Percentiles rank a stretch among this genome's conserved stretches.
phyloP scores from a whole-genome alignment of 1,284 basidiomycete species.

The Trichosporon inkin region DNA sequence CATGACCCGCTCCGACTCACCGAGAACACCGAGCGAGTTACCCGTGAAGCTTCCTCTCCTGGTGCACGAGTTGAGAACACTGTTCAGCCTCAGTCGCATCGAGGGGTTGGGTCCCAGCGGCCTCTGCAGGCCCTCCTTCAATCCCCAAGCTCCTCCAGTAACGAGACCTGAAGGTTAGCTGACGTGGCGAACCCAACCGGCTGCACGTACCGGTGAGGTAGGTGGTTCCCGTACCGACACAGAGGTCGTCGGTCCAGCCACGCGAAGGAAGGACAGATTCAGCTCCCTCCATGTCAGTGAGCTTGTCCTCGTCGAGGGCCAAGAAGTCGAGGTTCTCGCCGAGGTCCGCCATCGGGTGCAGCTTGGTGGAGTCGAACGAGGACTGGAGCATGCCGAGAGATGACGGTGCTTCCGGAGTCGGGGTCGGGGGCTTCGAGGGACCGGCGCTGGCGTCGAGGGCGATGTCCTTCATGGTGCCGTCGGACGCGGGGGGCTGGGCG shows the following conservation, averaged over 20 bases:
- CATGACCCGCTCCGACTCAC: constrained; percentile 53
- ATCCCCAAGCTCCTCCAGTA: constrained; percentile 89
- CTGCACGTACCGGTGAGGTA: constrained; percentile 84
- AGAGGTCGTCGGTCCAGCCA: constrained; percentile 98
- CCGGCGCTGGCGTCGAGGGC: constrained; percentile 13
- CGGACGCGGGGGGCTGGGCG: constrained; percentile 19
- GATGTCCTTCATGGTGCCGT: constrained; percentile 4
- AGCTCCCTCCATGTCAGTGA: constrained; percentile 76
- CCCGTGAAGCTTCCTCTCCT: constrained; percentile 95
- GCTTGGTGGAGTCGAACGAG: constrained; percentile 78
- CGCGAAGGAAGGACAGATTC: constrained; percentile 82
- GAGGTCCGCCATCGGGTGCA: constrained; percentile 84
- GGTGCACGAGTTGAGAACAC: constrained; percentile 92
- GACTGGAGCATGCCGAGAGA: constrained; percentile 77
- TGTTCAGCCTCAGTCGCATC: constrained; percentile 89
- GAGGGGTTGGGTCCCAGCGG: constrained; percentile 64
- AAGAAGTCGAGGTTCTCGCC: constrained; percentile 82
- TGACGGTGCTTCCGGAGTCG: constrained; percentile 50
- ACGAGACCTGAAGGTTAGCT: constrained; percentile 73
- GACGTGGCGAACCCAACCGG: constrained; percentile 59
- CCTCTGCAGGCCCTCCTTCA: constrained; percentile 86
- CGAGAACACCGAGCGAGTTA: constrained; percentile 95
- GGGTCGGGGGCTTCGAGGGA: constrained; percentile 16
- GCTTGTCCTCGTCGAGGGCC: constrained; percentile 87
- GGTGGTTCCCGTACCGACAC: constrained; percentile 98